Evolutionary conservation across 2,329 filamentous ascomycete species (phyloP), one percentile per base, ranked within the genome.

Genomic region (Davidsoniella neocaledoniae): DNA sequence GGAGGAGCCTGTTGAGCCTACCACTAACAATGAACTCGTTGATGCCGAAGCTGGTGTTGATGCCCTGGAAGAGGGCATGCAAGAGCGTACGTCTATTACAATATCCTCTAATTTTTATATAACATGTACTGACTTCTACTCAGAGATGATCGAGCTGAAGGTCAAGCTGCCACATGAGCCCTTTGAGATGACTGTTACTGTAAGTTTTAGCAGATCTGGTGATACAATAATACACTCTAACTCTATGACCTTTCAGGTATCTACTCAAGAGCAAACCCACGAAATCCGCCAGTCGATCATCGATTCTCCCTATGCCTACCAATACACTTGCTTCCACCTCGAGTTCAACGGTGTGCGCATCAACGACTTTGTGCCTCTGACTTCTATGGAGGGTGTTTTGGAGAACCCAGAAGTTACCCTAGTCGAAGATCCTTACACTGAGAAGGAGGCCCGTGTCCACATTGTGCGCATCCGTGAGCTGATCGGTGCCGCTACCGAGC

Each of bases 321-420:
- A 94, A 66, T 95, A 95, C 70, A 94, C 91, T 48, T 98, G 91
- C 72, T 98, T 98, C 71, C 91, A 98, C 68, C 79, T 98, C 59
- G 88, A 96, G 68, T 81, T 88, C 68, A 81, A 85, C 53, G 86
- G 86, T 57, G 72, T 84, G 66, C 83, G 84, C 56, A 82, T 98
- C 73, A 96, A 96, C 65, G 91, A 98, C 66, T 96, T 91, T 59
- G 76, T 93, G 53, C 83, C 93, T 63, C 76, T 98, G 54, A 87
- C 86, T 49, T 90, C 98, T 62, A 83, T 98, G 50, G 74, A 83
- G 44, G 86, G 77, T 51, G 75, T 98, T 50, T 76, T 77, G 48
- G 67, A 81, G 33, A 80, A 87, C 55, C 83, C 88, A 36, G 83
- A 88, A 59, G 74, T 95, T 52, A 76, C 74, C 49, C 69, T 98